Evolutionary conservation across 441 rosid species (phyloP).

Genomic region (Flueggea neowawraea): DNA sequence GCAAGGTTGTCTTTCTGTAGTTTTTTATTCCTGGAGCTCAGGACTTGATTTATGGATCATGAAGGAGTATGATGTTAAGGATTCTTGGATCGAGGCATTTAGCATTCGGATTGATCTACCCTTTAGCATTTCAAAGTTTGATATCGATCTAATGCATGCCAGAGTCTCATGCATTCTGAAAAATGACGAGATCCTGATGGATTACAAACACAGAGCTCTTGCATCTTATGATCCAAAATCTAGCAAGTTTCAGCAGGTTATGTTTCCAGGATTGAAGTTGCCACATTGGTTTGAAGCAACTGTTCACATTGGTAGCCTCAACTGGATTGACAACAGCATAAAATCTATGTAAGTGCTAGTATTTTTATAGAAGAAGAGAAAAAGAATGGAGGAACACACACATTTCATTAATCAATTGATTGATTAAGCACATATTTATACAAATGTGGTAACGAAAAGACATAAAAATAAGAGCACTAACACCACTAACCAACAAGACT

Average conservation of each 20-base stretch:
- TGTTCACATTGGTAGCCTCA: conserved; percentile 19
- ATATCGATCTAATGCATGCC: neutral
- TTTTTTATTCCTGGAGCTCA: neutral
- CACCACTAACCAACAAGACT: too few species aligned
- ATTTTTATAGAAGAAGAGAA: too few species aligned
- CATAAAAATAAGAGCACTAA: too few species aligned
- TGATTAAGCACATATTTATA: too few species aligned
- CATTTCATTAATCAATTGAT: too few species aligned
- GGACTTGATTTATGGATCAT: conserved; percentile 25
- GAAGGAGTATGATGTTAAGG: conserved; percentile 27
- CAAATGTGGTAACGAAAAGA: too few species aligned
- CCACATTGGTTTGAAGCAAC: conserved; percentile 18
- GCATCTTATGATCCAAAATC: conserved; percentile 13
- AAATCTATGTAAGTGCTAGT: too few species aligned
- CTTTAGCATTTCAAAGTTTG: conserved; percentile 34
- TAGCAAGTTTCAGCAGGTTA: conserved; percentile 10
- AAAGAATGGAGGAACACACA: too few species aligned
- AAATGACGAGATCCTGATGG: conserved; percentile 17
- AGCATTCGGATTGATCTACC: conserved; percentile 14
- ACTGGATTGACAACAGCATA: conserved; percentile 8
- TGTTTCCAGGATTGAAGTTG: conserved; percentile 10
- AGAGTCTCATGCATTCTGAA: conserved; percentile 15
- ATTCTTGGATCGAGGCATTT: conserved; percentile 28
- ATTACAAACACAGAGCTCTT: conserved; percentile 11
- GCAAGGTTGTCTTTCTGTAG: conserved; percentile 25